Evolutionary conservation across 2,329 filamentous ascomycete species (phyloP), one percentile per base, ranked within the genome.

Genomic region (Aureobasidium sp.): DNA sequence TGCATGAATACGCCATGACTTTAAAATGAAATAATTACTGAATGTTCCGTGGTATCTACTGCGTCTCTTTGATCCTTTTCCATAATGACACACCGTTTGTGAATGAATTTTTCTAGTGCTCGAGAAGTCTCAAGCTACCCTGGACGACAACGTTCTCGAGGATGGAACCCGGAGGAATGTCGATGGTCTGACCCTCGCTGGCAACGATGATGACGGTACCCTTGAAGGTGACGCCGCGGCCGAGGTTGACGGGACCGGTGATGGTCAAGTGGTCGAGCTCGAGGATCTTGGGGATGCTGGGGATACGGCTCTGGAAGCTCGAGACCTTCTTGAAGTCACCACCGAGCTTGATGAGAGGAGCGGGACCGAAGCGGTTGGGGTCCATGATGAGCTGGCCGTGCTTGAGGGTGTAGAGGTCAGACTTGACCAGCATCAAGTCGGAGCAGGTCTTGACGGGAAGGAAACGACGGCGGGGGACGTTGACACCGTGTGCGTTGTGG

Each of bases 251-350:
- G 48, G 91, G 91, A 73, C 94, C 94, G 39, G 94, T 99, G 71
- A 99, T 96, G 73, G 94, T 99, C 64, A 99, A 85, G 75, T 99
- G 94, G 73, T 95, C 90, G 53, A 94, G 85, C 81, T 95, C 90
- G 68, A 94, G 86, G 70, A 95, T 92, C 84, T 90, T 92, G 73
- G 90, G 90, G 71, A 95, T 95, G 67, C 87, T 91, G 12, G 88
- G 83, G 69, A 95, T 92, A 74, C 88, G 88, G 78, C 90, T 87
- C 81, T 91, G 88, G 84, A 95, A 95, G 81, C 91, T 94, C 1
- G 93, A 97, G 42, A 99, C 94, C 87, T 99, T 99, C 89, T 99
- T 99, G 87, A 99, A 99, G 84, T 99, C 94, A 72, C 87, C 87
- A 70, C 94, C 94, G 61, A 99, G 89, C 88, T 99, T 99, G 84